Base-by-base conservation (phyloP, 2,329 filamentous ascomycete genomes). In the Alternaria incomplexa region DNA sequence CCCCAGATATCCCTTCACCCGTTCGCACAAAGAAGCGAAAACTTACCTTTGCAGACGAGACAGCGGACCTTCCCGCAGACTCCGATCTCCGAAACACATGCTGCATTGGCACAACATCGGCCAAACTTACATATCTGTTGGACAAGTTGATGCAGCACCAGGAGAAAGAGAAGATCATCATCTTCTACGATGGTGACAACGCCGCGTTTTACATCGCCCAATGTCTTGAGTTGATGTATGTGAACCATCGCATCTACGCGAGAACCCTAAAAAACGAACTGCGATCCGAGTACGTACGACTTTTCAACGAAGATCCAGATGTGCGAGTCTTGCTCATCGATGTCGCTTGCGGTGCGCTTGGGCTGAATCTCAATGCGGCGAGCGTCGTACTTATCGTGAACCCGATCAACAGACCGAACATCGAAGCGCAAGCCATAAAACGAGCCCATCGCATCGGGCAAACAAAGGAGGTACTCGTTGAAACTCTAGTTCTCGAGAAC, bases 131-230 rank as follows among this genome's bases (percentile, higher is more conserved):
- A 3, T 97, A 97, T 73, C 83, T 97, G 6, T 82, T 97, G 17
- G 90, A 93, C 57, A 85, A 88, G 30, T 89, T 97, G 12, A 79
- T 89, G 6, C 83, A 86, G 56, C 84, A 94, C 64, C 88, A 96
- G 56, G 79, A 84, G 1, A 81, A 86, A 0, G 93, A 97, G 73
- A 97, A 97, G 79, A 96, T 96, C 4, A 88, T 97, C 56, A 87
- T 97, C 10, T 98, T 98, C 78, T 97, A 97, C 77, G 93, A 97
- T 64, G 91, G 91, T 30, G 91, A 96, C 63, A 95, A 97, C 70
- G 86, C 91, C 3, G 94, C 93, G 1, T 97, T 88, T 78, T 97
- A 96, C 80, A 87, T 97, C 43, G 91, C 93, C 0, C 90, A 93
- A 74, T 89, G 91, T 28, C 85, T 98, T 0, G 94, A 97, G 68